A percentile compares a stretch with the other conserved stretches of the same genome.
These are phyloP conservation scores for Chlorella ohadii DNA, from an alignment of 139 green algal species.

Conservation along the genomic window DNA sequence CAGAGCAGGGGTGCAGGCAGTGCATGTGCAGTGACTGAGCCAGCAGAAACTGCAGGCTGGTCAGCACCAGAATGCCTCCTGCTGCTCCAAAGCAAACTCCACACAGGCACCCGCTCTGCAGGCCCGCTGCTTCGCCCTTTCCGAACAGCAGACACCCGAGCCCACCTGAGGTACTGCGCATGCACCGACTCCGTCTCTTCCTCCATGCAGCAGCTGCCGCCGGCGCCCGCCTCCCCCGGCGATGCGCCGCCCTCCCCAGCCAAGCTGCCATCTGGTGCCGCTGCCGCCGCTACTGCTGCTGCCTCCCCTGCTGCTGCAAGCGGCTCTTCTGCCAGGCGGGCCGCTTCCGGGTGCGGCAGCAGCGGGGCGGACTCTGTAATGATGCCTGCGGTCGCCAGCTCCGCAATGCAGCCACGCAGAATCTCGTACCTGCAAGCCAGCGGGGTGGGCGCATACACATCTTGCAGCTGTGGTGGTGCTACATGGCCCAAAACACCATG, in stretches of 20 bases:
- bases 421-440: slow-evolving; percentile 74
- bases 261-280: slow-evolving; percentile 20
- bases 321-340: not conserved
- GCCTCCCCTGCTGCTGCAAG: not conserved
- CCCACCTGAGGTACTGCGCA: not conserved
- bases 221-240: not conserved
- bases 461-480: too few relatives aligned
- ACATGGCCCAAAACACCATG: too few relatives aligned
- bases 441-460: too few relatives aligned
- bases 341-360: not conserved
- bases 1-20: too few relatives aligned
- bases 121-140: too few relatives aligned
- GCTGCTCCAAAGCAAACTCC: too few relatives aligned
- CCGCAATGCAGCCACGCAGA: slow-evolving; percentile 66
- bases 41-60: not conserved
- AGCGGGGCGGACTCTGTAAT: slow-evolving; percentile 35
- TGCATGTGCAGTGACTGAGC: too few relatives aligned
- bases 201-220: slow-evolving; percentile 9
- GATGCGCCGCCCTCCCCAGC: not conserved
- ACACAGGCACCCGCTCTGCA: too few relatives aligned
- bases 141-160: not conserved
- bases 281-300: not conserved
- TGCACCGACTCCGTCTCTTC: not conserved
- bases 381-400: slow-evolving; percentile 70
- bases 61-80: too few relatives aligned